These are phyloP conservation scores for Ambrosia hybrid DNA, from an alignment of 140 eudicot genomes.

Conservation along the genomic window DNA sequence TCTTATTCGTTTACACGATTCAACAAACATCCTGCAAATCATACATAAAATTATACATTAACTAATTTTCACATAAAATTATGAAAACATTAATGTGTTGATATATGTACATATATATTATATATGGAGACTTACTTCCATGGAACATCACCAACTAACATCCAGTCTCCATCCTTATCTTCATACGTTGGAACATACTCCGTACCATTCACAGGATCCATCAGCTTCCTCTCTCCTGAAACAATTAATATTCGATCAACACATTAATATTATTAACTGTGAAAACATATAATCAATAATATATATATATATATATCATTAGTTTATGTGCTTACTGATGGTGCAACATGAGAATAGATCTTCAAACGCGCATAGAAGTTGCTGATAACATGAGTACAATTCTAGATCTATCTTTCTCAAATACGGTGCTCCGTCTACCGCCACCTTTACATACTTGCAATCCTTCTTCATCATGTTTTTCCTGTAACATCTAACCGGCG, in stretches of 20 bases:
- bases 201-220: slow-evolving; percentile 46
- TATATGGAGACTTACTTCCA: slow-evolving; percentile 59
- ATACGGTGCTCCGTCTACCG: slow-evolving; percentile 73
- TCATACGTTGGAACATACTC: slow-evolving; percentile 80
- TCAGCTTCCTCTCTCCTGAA: slow-evolving; percentile 36
- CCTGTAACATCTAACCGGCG: slow-evolving; percentile 57
- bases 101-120: background rate
- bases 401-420: slow-evolving; percentile 62
- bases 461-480: slow-evolving; percentile 35
- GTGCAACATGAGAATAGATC: slow-evolving; percentile 46
- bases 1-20: slow-evolving; percentile 54
- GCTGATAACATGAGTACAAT: slow-evolving; percentile 45
- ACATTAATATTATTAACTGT: no score
- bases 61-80: background rate
- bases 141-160: slow-evolving; percentile 88
- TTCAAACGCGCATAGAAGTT: slow-evolving; percentile 51
- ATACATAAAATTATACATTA: background rate
- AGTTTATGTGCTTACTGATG: slow-evolving; percentile 34
- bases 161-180: slow-evolving; percentile 92
- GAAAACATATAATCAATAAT: no score
- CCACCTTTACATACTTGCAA: slow-evolving; percentile 66
- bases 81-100: background rate
- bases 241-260: no score
- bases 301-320: background rate
- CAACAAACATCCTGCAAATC: slow-evolving; percentile 57